Conservation (phyloP, 768 basidiomycete species). For the Mycena filopes region DNA sequence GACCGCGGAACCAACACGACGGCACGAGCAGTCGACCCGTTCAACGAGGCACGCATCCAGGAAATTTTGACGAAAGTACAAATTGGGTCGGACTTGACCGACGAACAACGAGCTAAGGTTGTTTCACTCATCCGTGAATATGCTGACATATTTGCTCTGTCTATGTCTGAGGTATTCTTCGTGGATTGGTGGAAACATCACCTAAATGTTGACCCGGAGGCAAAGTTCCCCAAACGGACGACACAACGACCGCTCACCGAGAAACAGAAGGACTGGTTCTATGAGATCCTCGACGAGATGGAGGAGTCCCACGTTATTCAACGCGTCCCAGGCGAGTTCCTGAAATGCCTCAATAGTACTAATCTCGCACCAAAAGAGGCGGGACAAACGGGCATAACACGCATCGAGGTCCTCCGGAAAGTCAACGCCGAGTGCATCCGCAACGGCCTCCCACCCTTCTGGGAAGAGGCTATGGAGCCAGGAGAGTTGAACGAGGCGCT, state of each 20-base stretch:
- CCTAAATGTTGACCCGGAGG: conserved; percentile 5
- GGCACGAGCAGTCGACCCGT: conserved; percentile 25
- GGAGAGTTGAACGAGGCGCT: neutral
- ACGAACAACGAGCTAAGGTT: conserved; percentile 6
- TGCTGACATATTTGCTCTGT: conserved; percentile 31
- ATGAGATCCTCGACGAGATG: neutral
- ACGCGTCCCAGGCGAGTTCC: neutral
- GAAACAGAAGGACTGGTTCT: neutral
- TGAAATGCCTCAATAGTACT: neutral
- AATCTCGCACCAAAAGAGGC: neutral
- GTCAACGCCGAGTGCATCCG: too few species aligned
- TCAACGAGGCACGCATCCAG: conserved; percentile 31
- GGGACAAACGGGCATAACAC: neutral
- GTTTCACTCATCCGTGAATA: conserved; percentile 7
- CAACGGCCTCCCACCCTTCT: neutral
- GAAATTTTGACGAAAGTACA: conserved; percentile 29
- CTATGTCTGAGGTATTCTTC: conserved; percentile 19
- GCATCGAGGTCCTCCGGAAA: neutral
- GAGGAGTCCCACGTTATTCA: neutral
- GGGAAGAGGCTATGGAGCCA: neutral
- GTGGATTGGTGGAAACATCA: conserved; percentile 14
- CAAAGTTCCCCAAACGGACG: neutral
- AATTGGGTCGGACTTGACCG: conserved; percentile 36
- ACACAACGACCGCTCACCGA: conserved; percentile 1
- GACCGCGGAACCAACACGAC: conserved; percentile 2